These are phyloP conservation scores for Bipolaris gigantea DNA, from an alignment of 2,329 filamentous ascomycete species.

Conservation along the genomic window DNA sequence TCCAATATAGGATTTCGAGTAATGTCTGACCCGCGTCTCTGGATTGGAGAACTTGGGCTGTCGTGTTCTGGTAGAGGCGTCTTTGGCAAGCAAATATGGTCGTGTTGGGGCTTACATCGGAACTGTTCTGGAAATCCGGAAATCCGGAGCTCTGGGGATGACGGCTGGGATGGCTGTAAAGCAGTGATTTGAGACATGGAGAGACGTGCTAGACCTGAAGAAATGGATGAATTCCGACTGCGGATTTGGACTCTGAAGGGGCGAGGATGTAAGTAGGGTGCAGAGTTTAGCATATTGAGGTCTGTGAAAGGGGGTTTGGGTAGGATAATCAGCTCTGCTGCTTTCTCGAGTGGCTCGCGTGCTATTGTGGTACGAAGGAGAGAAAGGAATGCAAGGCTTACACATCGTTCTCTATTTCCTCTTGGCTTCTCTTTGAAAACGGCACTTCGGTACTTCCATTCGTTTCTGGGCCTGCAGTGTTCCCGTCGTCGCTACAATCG, in stretches of 20 bases:
- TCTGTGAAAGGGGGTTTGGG: background rate
- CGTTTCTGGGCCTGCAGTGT: background rate
- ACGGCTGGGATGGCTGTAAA: constrained; percentile 1
- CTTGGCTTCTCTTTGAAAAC: constrained; percentile 1
- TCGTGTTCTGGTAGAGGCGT: constrained; percentile 4
- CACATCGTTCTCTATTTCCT: constrained; percentile 7
- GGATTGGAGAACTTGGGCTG: constrained; percentile 1
- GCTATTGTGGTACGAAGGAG: too few species aligned
- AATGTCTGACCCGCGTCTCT: constrained; percentile 1
- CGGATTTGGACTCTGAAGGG: background rate
- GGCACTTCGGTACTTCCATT: background rate
- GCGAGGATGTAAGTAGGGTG: background rate
- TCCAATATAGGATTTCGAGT: constrained; percentile 9
- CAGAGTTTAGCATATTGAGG: background rate
- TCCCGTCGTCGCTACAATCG: background rate
- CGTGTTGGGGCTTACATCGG: constrained; percentile 1
- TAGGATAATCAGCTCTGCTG: background rate
- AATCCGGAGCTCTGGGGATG: background rate
- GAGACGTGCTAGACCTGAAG: constrained; percentile 2
- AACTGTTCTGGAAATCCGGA: constrained; percentile 5
- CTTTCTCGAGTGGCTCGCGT: background rate
- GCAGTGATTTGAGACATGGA: background rate
- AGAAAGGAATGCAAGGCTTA: background rate
- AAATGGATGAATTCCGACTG: constrained; percentile 3
- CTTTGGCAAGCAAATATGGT: background rate